These are phyloP conservation scores for Dioscorea dumetorum DNA, from an alignment of 106 monocot genomes.

Conservation along the genomic window DNA sequence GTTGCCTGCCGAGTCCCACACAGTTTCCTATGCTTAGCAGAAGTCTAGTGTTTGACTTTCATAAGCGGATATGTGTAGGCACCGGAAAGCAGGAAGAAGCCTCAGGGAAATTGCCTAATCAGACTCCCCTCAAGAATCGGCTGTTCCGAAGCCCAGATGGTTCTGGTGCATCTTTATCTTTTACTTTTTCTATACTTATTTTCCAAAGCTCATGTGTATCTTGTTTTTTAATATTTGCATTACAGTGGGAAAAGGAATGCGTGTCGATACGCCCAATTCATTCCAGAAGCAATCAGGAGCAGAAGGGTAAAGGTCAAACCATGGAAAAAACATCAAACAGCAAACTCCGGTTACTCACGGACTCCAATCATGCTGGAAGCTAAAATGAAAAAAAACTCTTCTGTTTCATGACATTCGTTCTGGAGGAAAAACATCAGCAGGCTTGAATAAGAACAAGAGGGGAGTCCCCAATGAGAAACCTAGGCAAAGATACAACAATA, in stretches of 20 bases:
- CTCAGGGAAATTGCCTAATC: constrained; percentile 3
- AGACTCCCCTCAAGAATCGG: constrained; percentile 2
- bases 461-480: constrained; percentile 1
- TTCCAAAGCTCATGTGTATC: background rate
- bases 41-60: background rate
- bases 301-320: background rate
- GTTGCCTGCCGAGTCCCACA: too few species aligned
- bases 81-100: constrained; percentile 23
- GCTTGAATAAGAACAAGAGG: constrained; percentile 14
- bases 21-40: background rate
- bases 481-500: background rate
- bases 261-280: background rate
- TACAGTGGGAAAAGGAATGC: constrained; percentile 13
- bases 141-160: constrained; percentile 15
- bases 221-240: constrained; percentile 15
- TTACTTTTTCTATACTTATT: too few species aligned
- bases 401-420: background rate
- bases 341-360: background rate
- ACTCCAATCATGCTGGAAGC: background rate
- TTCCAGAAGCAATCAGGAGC: background rate
- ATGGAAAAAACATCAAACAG: constrained; percentile 12
- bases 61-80: constrained; percentile 11
- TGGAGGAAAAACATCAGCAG: background rate
- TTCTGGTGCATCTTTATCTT: too few species aligned
- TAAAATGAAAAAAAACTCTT: background rate